Conservation (phyloP, 129 eudicot genomes). For the Artemisia annua region DNA sequence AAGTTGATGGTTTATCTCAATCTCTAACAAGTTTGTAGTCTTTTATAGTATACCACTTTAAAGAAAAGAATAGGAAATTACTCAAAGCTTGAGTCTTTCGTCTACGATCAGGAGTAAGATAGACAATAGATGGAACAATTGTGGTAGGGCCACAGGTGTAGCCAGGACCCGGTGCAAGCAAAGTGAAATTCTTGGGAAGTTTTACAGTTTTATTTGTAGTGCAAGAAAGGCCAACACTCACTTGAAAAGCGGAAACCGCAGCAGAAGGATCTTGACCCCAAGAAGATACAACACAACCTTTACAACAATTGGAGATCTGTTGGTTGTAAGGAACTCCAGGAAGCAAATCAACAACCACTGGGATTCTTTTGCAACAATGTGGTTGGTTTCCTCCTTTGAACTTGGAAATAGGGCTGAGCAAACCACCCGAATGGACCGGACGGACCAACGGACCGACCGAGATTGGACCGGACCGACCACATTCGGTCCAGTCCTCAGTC, state of each 20-base stretch:
- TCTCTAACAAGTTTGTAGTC: background rate
- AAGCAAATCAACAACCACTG: constrained; percentile 74
- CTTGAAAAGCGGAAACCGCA: constrained; percentile 77
- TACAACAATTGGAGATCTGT: constrained; percentile 74
- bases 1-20: background rate
- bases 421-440: too few species aligned
- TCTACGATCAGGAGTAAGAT: constrained; percentile 63
- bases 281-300: constrained; percentile 70
- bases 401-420: constrained; percentile 33
- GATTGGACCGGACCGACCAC: too few species aligned
- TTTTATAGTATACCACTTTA: background rate
- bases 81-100: constrained; percentile 84
- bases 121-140: constrained; percentile 72
- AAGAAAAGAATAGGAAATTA: constrained; percentile 20
- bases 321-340: constrained; percentile 89
- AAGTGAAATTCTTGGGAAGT: constrained; percentile 68
- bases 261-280: constrained; percentile 79
- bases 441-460: too few species aligned
- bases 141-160: constrained; percentile 87
- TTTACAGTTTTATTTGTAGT: constrained; percentile 79
- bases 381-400: constrained; percentile 73
- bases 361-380: constrained; percentile 69
- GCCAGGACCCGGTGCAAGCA: constrained; percentile 80
- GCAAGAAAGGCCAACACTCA: constrained; percentile 78
- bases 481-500: too few species aligned